Evolutionary conservation across 768 basidiomycete genomes (phyloP).

Genomic region (Kwoniella bestiolae): DNA sequence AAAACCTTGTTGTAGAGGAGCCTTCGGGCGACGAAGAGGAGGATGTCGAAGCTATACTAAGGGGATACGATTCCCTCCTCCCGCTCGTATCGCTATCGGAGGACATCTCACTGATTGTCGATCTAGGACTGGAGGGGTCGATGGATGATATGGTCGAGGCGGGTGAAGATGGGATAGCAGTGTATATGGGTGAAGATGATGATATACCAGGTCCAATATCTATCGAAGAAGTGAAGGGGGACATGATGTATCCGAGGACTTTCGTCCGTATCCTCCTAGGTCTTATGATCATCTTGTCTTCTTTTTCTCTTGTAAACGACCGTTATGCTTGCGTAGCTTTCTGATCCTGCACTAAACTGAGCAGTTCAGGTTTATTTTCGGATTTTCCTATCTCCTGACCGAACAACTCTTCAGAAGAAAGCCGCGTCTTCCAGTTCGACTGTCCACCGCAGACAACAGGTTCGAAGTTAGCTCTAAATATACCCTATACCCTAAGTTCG

Average conservation of each 20-base stretch:
- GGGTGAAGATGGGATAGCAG: conserved; percentile 12
- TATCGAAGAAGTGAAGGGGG: background rate
- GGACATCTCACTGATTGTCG: background rate
- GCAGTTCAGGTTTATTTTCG: conserved; percentile 1
- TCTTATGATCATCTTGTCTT: conserved; percentile 1
- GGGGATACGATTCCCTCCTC: conserved; percentile 2
- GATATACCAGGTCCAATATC: background rate
- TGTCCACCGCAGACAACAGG: too few species aligned
- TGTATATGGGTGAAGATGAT: background rate
- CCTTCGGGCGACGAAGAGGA: conserved; percentile 4
- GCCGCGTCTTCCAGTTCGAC: background rate
- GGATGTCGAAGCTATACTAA: conserved; percentile 3
- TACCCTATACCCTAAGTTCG: background rate
- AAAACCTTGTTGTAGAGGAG: background rate
- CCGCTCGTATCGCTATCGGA: background rate
- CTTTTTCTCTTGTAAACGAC: background rate
- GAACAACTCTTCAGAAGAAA: background rate
- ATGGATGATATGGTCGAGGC: conserved; percentile 5
- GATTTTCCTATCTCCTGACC: background rate
- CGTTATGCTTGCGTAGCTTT: too few species aligned
- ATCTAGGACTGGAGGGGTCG: conserved; percentile 14
- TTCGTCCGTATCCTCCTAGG: conserved; percentile 10
- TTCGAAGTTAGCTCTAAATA: too few species aligned
- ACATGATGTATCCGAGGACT: conserved; percentile 7
- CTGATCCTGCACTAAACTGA: conserved; percentile 10